phyloP scores from a whole-genome alignment of 2,329 filamentous ascomycete genomes.

The Conoideocrella luteorostrata region DNA sequence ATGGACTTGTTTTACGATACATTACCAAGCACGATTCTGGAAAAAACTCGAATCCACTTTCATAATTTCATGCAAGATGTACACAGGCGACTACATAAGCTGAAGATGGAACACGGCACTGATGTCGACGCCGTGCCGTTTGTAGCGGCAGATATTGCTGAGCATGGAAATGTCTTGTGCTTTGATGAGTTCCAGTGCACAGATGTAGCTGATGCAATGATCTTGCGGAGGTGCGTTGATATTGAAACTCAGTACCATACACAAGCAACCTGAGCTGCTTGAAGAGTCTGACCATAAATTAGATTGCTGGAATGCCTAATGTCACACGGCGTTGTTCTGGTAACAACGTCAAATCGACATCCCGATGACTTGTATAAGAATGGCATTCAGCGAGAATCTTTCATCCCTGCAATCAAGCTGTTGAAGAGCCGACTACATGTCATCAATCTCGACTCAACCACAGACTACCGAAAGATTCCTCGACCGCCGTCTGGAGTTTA shows the following conservation, averaged over 20 bases:
- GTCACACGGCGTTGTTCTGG: slow-evolving; percentile 92
- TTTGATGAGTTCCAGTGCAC: slow-evolving; percentile 99
- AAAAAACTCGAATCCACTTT: slow-evolving; percentile 93
- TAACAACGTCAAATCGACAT: slow-evolving; percentile 95
- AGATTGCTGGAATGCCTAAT: slow-evolving; percentile 83
- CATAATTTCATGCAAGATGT: slow-evolving; percentile 99
- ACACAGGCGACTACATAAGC: slow-evolving; percentile 80
- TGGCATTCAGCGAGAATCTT: slow-evolving; percentile 90
- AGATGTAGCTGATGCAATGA: slow-evolving; percentile 98
- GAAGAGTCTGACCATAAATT: neutral
- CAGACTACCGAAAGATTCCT: slow-evolving; percentile 95
- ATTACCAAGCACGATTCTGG: slow-evolving; percentile 67
- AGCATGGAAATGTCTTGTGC: slow-evolving; percentile 77
- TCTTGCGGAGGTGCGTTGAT: slow-evolving; percentile 60
- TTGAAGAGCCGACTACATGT: slow-evolving; percentile 79
- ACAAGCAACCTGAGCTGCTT: neutral
- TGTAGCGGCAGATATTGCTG: slow-evolving; percentile 89
- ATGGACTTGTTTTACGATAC: slow-evolving; percentile 99
- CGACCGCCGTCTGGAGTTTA: slow-evolving; percentile 91
- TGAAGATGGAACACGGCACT: slow-evolving; percentile 83
- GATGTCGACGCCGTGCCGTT: slow-evolving; percentile 88
- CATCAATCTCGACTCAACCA: slow-evolving; percentile 90
- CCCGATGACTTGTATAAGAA: slow-evolving; percentile 97
- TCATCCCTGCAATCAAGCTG: slow-evolving; percentile 90
- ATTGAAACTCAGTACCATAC: neutral